Evolutionary conservation across 192 early-diverging fungal species (phyloP).

Genomic region (Coemansia sp.): DNA sequence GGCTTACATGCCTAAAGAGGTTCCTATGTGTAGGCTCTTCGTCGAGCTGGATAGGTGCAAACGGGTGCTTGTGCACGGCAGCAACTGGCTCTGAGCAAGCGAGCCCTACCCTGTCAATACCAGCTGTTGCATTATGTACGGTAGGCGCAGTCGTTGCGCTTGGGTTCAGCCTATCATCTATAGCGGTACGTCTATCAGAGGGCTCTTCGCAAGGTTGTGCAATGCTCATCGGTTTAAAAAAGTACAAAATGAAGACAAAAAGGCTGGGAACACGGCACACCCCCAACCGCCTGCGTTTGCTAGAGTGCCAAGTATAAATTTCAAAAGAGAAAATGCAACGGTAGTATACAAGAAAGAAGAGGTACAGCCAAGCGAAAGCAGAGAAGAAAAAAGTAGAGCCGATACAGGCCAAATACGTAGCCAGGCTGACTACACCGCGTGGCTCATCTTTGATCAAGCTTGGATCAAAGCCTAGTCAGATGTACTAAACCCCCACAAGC

Average conservation of each 20-base stretch:
- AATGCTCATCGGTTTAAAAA: slow-evolving; percentile 1
- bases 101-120: not conserved
- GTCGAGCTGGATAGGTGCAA: slow-evolving; percentile 24
- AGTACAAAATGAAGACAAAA: not conserved
- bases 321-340: not conserved
- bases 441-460: not conserved
- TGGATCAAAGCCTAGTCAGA: not conserved
- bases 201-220: not conserved
- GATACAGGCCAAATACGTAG: not conserved
- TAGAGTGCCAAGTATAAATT: not conserved
- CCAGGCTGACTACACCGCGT: not conserved
- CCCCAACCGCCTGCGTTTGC: not conserved
- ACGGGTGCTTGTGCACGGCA: slow-evolving; percentile 35
- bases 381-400: not conserved
- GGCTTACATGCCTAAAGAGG: slow-evolving; percentile 16
- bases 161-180: not conserved
- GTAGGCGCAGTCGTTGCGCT: not conserved
- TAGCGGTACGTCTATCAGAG: not conserved
- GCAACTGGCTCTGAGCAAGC: not conserved
- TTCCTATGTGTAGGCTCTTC: slow-evolving; percentile 25
- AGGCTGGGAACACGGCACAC: not conserved
- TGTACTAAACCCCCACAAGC: not conserved
- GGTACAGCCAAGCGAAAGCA: not conserved
- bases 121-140: not conserved
- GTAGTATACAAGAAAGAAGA: not conserved